Base-by-base conservation (phyloP, 2,329 filamentous ascomycete species). In the Pseudogymnoascus pannorum region DNA sequence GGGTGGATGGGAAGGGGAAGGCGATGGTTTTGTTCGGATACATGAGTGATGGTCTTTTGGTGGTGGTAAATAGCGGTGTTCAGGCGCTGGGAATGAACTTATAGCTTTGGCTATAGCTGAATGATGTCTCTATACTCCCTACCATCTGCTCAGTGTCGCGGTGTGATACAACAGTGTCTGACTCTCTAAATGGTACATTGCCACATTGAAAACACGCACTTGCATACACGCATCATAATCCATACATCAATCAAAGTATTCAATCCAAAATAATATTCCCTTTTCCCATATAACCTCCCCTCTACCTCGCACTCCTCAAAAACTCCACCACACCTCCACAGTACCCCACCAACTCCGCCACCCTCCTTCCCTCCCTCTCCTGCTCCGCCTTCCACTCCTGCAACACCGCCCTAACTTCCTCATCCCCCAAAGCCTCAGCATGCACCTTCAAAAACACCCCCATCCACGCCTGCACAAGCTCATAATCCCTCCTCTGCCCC, bases 381-480 rank as follows among this genome's bases (percentile, higher is more conserved):
- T 93, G 89, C 68, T 88, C 84, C 26, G 74, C 75, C 72, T 87
- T 87, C 90, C 91, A 97, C 67, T 82, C 80, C 59, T 75, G 74
- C 63, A 97, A 75, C 4, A 83, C 84, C 1, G 74, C 76, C 51
- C 85, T 78, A 14, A 93, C 73, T 14, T 81, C 75, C 4, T 83
- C 84, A 1, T 74, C 76, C 51, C 85, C 78, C 12, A 93, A 73
- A 14, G 81, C 75, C 64, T 87, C 86, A 5, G 80, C 81, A 74
- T 97, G 93, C 40, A 96, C 77, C 57, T 87, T 84, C 63, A 99
- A 73, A 70, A 97, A 96, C 1, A 97, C 93, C 1, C 88, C 87
- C 92, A 99, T 97, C 93, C 94, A 99, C 0, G 92, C 91, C 74
- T 97, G 92, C 14, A 91, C 89, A 38, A 99, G 81, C 75, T 99